phyloP scores from a whole-genome alignment of 225 moss, liverwort and hornwort species.

The Neckera pumila region DNA sequence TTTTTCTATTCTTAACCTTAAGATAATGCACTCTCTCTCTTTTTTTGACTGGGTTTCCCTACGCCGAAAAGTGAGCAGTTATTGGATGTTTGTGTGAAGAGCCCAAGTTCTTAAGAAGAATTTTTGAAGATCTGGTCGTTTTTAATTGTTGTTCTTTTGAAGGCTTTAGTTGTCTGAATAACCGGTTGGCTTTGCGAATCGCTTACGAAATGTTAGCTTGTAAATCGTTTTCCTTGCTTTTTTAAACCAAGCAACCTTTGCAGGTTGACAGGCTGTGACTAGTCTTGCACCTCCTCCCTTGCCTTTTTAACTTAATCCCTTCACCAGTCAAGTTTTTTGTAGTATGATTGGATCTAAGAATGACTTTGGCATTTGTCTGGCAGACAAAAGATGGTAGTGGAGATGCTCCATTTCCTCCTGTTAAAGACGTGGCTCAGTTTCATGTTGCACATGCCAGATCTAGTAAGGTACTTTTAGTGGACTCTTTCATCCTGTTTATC shows the following conservation, averaged over 20 bases:
- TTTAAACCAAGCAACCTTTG: background rate
- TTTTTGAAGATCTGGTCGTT: background rate
- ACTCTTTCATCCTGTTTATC: background rate
- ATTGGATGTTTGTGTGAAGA: background rate
- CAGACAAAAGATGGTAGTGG: constrained; percentile 98
- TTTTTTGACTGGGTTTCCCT: background rate
- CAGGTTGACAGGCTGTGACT: background rate
- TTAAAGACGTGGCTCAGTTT: constrained; percentile 78
- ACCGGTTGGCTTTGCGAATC: background rate
- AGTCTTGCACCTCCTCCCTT: background rate
- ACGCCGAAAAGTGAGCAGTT: background rate
- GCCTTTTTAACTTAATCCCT: background rate
- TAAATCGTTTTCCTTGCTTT: background rate
- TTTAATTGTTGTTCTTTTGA: background rate
- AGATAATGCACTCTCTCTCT: background rate
- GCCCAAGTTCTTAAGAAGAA: background rate
- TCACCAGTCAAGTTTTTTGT: background rate
- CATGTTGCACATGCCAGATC: constrained; percentile 95
- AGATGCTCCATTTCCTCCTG: constrained; percentile 89
- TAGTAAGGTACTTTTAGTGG: constrained; percentile 56
- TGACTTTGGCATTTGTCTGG: background rate
- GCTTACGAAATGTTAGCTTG: background rate
- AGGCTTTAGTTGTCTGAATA: background rate
- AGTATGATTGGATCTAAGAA: background rate
- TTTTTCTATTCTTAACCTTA: background rate